Conservation (phyloP, 2,329 filamentous ascomycete genomes). For the Westerdykella ornata region DNA sequence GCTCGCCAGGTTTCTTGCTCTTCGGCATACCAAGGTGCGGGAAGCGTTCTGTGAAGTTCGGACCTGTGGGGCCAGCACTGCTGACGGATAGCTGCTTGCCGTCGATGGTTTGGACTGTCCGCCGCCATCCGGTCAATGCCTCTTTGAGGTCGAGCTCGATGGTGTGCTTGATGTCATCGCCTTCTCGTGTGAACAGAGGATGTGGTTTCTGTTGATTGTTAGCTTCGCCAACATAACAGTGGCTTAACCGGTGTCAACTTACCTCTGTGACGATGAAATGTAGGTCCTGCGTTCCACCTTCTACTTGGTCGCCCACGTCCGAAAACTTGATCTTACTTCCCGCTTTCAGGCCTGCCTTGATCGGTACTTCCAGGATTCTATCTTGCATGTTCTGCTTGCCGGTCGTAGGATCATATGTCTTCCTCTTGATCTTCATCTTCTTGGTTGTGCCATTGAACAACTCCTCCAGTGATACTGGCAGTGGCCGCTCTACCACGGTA, state of each 20-base stretch:
- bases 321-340: constrained; percentile 98
- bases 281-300: constrained; percentile 89
- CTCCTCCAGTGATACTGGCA: constrained; percentile 80
- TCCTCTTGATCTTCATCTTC: constrained; percentile 97
- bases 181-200: constrained; percentile 74
- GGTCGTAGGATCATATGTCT: constrained; percentile 74
- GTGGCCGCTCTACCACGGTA: constrained; percentile 77
- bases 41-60: constrained; percentile 72
- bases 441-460: constrained; percentile 81
- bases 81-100: constrained; percentile 75
- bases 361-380: constrained; percentile 85
- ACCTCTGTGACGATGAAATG: constrained; percentile 95
- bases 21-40: constrained; percentile 90
- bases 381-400: constrained; percentile 84
- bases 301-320: constrained; percentile 95
- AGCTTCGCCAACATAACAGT: constrained; percentile 9
- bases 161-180: constrained; percentile 74
- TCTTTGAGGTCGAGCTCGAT: constrained; percentile 86
- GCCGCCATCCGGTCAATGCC: constrained; percentile 86
- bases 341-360: constrained; percentile 92
- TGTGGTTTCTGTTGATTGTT: constrained; percentile 65
- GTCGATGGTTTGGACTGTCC: constrained; percentile 89
- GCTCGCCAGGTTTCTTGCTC: constrained; percentile 75
- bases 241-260: constrained; percentile 36
- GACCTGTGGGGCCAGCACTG: constrained; percentile 76